These are phyloP conservation scores for Adansonia madagascariensis DNA, from an alignment of 441 rosid species.

Conservation along the genomic window DNA sequence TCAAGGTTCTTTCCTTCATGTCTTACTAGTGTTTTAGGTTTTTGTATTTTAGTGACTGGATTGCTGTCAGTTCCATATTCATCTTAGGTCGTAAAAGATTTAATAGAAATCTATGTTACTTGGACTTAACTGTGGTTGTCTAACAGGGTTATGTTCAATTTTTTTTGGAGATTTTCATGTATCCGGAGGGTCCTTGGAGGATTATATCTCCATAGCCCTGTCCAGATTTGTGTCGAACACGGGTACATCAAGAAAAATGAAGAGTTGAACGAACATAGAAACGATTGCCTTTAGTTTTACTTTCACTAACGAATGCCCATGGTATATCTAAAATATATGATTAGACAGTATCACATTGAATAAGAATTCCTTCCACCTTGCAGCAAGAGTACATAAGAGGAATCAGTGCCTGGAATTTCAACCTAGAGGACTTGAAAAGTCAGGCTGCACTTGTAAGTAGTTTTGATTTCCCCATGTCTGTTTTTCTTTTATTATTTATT, in stretches of 20 bases:
- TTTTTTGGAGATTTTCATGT: no score
- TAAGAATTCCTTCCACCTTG: conserved; percentile 29
- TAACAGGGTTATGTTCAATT: no score
- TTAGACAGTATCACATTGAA: neutral
- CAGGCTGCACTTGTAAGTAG: conserved; percentile 90
- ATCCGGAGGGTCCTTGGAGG: no score
- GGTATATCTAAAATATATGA: neutral
- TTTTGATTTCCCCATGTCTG: neutral
- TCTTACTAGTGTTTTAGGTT: neutral
- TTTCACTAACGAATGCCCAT: neutral
- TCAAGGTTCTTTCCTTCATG: neutral
- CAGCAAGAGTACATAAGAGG: conserved; percentile 97
- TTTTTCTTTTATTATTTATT: neutral
- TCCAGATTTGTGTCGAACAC: no score
- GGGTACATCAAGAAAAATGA: no score
- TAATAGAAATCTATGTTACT: neutral
- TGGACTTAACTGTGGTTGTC: no score
- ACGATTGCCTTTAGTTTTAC: neutral
- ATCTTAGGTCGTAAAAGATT: neutral
- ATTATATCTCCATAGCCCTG: no score
- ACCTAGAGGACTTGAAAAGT: conserved; percentile 86
- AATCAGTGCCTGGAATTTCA: conserved; percentile 98
- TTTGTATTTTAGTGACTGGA: neutral
- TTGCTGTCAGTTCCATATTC: neutral
- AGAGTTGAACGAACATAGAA: no score